Conservation (phyloP, 768 basidiomycete genomes). For the Sarcomyxa edulis region DNA sequence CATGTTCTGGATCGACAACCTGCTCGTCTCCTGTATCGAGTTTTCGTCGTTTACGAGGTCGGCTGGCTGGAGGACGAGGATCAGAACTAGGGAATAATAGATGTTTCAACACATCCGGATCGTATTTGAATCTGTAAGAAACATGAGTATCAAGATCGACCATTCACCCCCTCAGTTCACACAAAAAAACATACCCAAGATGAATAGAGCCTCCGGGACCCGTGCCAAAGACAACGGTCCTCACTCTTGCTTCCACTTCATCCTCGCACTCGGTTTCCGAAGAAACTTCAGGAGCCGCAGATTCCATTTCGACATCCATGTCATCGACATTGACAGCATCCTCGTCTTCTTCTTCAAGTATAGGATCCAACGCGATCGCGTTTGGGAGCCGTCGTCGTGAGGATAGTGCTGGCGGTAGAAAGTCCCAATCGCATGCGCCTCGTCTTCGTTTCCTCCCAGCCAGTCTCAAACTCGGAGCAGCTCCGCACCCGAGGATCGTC, state of each 20-base stretch:
- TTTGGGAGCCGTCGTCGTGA: slow-evolving; percentile 29
- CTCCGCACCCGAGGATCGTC: slow-evolving; percentile 34
- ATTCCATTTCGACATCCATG: slow-evolving; percentile 15
- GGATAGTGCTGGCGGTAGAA: slow-evolving; percentile 14
- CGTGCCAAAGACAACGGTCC: slow-evolving; percentile 37
- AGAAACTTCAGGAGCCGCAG: slow-evolving; percentile 7
- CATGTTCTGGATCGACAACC: background rate
- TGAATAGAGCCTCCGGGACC: slow-evolving; percentile 30
- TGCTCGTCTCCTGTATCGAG: slow-evolving; percentile 12
- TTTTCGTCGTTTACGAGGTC: slow-evolving; percentile 29
- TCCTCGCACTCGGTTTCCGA: slow-evolving; percentile 9
- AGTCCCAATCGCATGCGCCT: slow-evolving; percentile 24
- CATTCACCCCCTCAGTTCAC: background rate
- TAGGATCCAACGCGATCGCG: slow-evolving; percentile 28
- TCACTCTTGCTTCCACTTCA: slow-evolving; percentile 15
- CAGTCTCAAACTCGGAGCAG: slow-evolving; percentile 23
- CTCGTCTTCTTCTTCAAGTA: slow-evolving; percentile 29
- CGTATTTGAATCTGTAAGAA: slow-evolving; percentile 45
- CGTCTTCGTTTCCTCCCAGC: slow-evolving; percentile 39
- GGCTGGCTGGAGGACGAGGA: slow-evolving; percentile 5
- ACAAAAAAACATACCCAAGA: slow-evolving; percentile 34
- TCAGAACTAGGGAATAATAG: slow-evolving; percentile 35
- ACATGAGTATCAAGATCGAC: slow-evolving; percentile 1
- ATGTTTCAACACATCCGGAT: slow-evolving; percentile 33
- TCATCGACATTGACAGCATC: slow-evolving; percentile 15